These are phyloP conservation scores for Zalaria sp. DNA, from an alignment of 2,329 filamentous ascomycete species.

Conservation along the genomic window DNA sequence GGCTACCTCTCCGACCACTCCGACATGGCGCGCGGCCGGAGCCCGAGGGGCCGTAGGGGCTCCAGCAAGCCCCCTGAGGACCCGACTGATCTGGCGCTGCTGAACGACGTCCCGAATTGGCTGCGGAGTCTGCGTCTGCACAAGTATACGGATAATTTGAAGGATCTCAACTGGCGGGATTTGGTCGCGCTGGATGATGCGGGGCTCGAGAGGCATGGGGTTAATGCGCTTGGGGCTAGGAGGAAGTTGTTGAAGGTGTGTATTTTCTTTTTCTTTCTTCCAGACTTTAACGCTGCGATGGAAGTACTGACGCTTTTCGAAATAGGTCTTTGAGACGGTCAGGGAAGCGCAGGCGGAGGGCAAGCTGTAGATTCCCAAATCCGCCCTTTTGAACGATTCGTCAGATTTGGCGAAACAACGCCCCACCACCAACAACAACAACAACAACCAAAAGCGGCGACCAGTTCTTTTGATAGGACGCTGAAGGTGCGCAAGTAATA, in stretches of 20 bases:
- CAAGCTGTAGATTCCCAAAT: constrained; percentile 12
- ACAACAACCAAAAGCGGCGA: no score
- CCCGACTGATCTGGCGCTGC: constrained; percentile 74
- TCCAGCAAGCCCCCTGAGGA: constrained; percentile 97
- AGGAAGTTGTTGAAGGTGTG: constrained; percentile 92
- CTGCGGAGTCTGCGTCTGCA: constrained; percentile 85
- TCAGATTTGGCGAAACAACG: neutral
- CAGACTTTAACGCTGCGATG: no score
- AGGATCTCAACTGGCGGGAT: constrained; percentile 94
- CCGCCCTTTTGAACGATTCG: no score
- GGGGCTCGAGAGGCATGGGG: constrained; percentile 79
- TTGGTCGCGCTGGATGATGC: constrained; percentile 85
- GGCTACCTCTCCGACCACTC: constrained; percentile 91
- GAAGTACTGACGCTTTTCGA: neutral
- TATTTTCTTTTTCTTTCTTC: no score
- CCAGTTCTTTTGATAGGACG: no score
- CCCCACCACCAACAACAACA: neutral
- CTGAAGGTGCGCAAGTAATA: no score
- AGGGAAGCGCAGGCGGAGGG: constrained; percentile 43
- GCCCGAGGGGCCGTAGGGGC: constrained; percentile 78
- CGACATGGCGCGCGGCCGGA: constrained; percentile 79
- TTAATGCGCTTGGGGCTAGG: constrained; percentile 85
- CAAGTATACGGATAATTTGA: constrained; percentile 97
- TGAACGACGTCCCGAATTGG: constrained; percentile 95
- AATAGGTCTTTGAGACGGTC: constrained; percentile 83